Percentiles rank a stretch among this genome's conserved stretches.
phyloP scores from a whole-genome alignment of 495 filamentous ascomycete genomes.

The Bryoglossum gracile region DNA sequence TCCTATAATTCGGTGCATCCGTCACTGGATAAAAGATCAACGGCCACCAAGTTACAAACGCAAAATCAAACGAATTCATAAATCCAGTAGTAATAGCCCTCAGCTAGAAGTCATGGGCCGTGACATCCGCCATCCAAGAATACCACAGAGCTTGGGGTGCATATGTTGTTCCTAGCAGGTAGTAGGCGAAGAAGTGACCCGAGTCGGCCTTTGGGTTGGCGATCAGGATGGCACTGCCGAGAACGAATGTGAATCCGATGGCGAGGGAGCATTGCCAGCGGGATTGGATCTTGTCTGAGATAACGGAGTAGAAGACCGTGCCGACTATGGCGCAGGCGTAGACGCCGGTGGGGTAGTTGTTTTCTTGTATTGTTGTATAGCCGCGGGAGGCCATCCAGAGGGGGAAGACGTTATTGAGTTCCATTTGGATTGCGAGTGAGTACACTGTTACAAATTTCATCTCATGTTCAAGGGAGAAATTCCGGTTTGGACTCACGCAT shows the following conservation, averaged over 20 bases:
- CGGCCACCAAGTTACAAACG: constrained; percentile 15
- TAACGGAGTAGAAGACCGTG: not conserved
- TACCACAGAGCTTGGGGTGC: constrained; percentile 13
- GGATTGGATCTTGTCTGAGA: constrained; percentile 8
- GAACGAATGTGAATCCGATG: not conserved
- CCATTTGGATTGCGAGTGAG: not conserved
- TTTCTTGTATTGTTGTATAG: constrained; percentile 40
- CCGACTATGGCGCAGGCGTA: constrained; percentile 12
- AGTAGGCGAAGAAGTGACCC: constrained; percentile 19
- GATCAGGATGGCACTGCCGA: constrained; percentile 18
- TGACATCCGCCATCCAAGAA: constrained; percentile 19
- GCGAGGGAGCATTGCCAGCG: constrained; percentile 1
- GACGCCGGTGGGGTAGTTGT: constrained; percentile 40
- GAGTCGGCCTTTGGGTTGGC: constrained; percentile 6
- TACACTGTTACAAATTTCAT: not conserved
- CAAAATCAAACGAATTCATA: constrained; percentile 19
- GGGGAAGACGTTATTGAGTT: constrained; percentile 32
- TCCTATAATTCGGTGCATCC: constrained; percentile 2
- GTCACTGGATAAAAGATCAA: constrained; percentile 6
- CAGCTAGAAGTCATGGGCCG: constrained; percentile 19
- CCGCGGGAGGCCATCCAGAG: constrained; percentile 41
- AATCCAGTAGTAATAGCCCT: constrained; percentile 21
- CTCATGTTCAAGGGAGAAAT: not conserved
- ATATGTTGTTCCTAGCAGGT: constrained; percentile 9
- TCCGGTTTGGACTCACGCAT: constrained; percentile 32